Evolutionary conservation across 1,284 basidiomycete species (phyloP), one percentile per base, ranked within the genome.

Genomic region (Cryptococcus deneoformans): DNA sequence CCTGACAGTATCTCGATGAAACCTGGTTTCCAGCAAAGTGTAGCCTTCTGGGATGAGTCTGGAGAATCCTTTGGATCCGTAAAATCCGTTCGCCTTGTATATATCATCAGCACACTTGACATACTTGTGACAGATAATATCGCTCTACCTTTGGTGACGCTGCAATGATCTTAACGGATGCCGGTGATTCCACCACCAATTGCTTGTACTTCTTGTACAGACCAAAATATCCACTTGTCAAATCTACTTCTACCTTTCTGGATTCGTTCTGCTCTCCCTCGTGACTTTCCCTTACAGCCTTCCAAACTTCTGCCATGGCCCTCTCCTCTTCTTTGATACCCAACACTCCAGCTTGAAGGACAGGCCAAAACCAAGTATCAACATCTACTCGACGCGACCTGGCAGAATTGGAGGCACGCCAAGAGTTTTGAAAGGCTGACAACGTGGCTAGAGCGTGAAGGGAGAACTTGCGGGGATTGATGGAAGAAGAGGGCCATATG

Each of bases 201-300:
- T 84, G 78, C 71, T 90, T 89, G 76, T 98, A 98, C n/a, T 83
- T 83, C 60, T 83, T 80, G 68, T 89, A 90, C 42, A 98, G 80
- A 6, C 89, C 90, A 70, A 99, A 99, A 77, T 99, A 99, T 12
- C 96, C 95, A 62, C 87, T 92, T 11, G 95, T 99, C 67, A 95
- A 79, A 72, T 94, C 80, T 24, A 82, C 73, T 52, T 65, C 46
- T 10, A 56, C 47, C 43, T 35, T 54, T 6, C 52, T 52, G 11
- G 50, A 46, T n/a, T 54, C 53, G 20, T 9, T 46, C 56, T 38
- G 39, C 54, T 20, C 42, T 42, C 20, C 20, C 20, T 20, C 20
- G 37, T 50, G 50, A 16, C 45, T 46, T 4, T 42, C 53, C n/a
- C 61, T 36, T 48, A 73, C 68, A 36, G 71, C 75, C 39, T 62